Percentiles rank a stretch among this genome's conserved stretches.
These are phyloP conservation scores for Raffaelea albimanens DNA, from an alignment of 2,329 filamentous ascomycete species.

Conservation along the genomic window DNA sequence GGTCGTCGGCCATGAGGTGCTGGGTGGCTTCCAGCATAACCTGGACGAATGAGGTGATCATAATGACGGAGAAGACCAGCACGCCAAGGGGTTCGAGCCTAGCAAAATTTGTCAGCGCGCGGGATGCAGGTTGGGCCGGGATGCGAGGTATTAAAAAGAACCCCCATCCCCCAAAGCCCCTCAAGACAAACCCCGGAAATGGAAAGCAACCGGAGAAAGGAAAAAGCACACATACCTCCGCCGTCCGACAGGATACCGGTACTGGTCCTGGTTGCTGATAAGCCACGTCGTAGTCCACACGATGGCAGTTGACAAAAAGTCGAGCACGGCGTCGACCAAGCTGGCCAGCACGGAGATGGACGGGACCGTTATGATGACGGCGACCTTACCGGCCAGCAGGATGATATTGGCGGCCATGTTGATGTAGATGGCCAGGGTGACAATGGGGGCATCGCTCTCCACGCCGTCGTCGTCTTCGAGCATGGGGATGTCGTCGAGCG, in stretches of 20 bases:
- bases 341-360: slow-evolving; percentile 75
- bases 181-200: not conserved
- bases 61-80: slow-evolving; percentile 73
- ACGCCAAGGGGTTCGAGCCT: slow-evolving; percentile 70
- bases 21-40: slow-evolving; percentile 63
- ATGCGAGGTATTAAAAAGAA: too few relatives aligned
- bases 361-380: slow-evolving; percentile 66
- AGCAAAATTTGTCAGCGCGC: not conserved
- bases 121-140: too few relatives aligned
- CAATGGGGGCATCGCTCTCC: slow-evolving; percentile 64
- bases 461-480: slow-evolving; percentile 58
- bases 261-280: slow-evolving; percentile 63
- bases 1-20: slow-evolving; percentile 51
- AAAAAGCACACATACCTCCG: slow-evolving; percentile 31
- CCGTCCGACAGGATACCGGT: slow-evolving; percentile 70
- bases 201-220: not conserved
- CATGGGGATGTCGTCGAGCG: slow-evolving; percentile 51
- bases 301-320: slow-evolving; percentile 74
- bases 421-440: slow-evolving; percentile 80
- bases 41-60: slow-evolving; percentile 78
- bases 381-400: slow-evolving; percentile 66
- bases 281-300: slow-evolving; percentile 70
- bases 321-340: slow-evolving; percentile 68
- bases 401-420: slow-evolving; percentile 72
- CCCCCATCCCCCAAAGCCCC: not conserved